Conservation (phyloP, 2,329 filamentous ascomycete species). For the Nigrospora osmanthi region DNA sequence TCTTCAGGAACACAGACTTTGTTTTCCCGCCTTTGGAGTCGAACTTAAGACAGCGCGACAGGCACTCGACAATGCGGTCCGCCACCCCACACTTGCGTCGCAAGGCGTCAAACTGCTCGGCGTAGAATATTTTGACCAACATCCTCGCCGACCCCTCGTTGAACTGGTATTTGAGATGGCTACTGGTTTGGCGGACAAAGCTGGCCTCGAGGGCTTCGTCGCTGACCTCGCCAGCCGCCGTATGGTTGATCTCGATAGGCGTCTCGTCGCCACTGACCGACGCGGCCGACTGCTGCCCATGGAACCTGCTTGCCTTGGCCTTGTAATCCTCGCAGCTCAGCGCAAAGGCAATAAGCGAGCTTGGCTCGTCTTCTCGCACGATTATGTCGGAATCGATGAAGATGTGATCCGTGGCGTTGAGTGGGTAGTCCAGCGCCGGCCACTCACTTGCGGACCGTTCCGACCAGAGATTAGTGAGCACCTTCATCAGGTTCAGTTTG, state of each 20-base stretch:
- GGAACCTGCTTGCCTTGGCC: constrained; percentile 55
- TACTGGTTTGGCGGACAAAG: constrained; percentile 75
- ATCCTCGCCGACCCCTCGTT: constrained; percentile 88
- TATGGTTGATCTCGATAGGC: background rate
- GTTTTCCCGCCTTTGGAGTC: constrained; percentile 97
- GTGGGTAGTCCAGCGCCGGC: constrained; percentile 85
- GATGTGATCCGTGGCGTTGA: constrained; percentile 83
- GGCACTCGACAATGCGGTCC: constrained; percentile 88
- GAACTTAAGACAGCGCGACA: constrained; percentile 95
- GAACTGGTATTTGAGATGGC: constrained; percentile 94
- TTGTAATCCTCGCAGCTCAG: constrained; percentile 83
- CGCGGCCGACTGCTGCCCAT: constrained; percentile 10
- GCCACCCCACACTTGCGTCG: constrained; percentile 87
- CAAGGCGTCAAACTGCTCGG: constrained; percentile 93
- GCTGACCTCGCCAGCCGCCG: constrained; percentile 9
- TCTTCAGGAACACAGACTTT: constrained; percentile 95
- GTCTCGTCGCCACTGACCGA: background rate
- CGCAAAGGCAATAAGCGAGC: constrained; percentile 89
- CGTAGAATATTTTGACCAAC: constrained; percentile 97
- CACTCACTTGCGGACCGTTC: constrained; percentile 94
- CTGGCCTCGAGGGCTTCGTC: constrained; percentile 79
- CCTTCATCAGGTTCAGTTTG: constrained; percentile 87
- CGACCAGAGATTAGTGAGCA: constrained; percentile 96
- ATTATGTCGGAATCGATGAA: constrained; percentile 97
- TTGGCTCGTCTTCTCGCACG: constrained; percentile 93